Evolutionary conservation across 495 filamentous ascomycete genomes (phyloP), one percentile per base, ranked within the genome.

Genomic region (Immersiella caudata): DNA sequence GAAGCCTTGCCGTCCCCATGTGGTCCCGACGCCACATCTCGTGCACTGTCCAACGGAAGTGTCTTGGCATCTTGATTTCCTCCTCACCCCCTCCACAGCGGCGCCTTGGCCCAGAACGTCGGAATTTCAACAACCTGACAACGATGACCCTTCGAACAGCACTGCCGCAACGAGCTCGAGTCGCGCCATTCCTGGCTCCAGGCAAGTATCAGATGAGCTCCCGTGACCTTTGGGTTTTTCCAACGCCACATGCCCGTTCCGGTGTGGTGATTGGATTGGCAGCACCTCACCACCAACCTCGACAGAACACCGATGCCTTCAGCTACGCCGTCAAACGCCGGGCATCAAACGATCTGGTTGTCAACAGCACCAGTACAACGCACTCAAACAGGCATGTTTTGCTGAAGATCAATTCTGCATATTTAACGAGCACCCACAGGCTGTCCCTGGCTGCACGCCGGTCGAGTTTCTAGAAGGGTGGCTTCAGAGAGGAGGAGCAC

Each of bases 41-140:
- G 56, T 6, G 56, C 56, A 59, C 24, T 59, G 56, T 27, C 26
- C 56, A 59, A 33, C 22, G 56, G 9, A 33, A 6, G 25, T 8
- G n/a, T 57, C 24, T 57, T 57, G 54, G 54, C 25, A 6, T 27
- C 56, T 33, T 59, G 52, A 14, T 26, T 22, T 33, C 2, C 22
- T 25, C 26, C 24, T 14, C 18, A 35, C 2, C 26, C 5, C 54
- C 54, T n/a, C n/a, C n/a, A 24, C 49, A 22, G 24, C 3, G 54
- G 54, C 54, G 54, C 25, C 54, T 57, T 57, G 54, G 54, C 54
- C n/a, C 54, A 57, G 29, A 33, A 33, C 29, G 16, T 46, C 40
- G 40, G 40, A 46, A 46, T 14, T 46, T 46, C 16, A 4, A 46
- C 29, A 3, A 33, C 4, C 29, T 8, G 29, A 33, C 29, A 33